Evolutionary conservation across 257 asterid species (phyloP).

Genomic region (Capsicum chinense): DNA sequence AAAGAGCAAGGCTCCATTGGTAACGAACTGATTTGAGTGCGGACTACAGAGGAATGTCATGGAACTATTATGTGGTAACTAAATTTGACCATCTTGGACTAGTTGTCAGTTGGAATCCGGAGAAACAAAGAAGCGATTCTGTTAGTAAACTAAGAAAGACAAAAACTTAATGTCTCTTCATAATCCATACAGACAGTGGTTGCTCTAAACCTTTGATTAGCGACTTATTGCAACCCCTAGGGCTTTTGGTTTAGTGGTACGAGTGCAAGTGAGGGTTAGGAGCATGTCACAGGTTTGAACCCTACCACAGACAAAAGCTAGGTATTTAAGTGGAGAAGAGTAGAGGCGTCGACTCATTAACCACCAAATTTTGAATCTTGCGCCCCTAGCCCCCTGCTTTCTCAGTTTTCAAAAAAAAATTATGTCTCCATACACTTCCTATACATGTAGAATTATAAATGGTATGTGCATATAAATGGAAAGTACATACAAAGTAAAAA

Average conservation of each 20-base stretch:
- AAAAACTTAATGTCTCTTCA: not conserved
- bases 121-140: conserved; percentile 2
- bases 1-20: not conserved
- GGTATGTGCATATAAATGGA: not conserved
- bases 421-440: not conserved
- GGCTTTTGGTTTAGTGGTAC: not conserved
- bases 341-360: not conserved
- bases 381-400: not conserved
- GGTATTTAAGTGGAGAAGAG: not conserved
- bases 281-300: not conserved
- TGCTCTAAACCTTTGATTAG: not conserved
- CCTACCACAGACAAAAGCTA: not conserved
- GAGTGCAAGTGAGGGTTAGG: not conserved
- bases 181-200: not conserved
- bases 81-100: not conserved
- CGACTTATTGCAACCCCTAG: not conserved
- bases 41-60: not conserved
- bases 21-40: not conserved
- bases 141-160: not conserved
- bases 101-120: not conserved
- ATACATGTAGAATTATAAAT: not conserved
- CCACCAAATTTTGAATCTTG: conserved; percentile 1
- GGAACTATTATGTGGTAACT: not conserved
- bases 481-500: not conserved
- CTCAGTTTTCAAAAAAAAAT: not conserved